phyloP scores from a whole-genome alignment of 768 basidiomycete species.

The Lentinula guzmanii region DNA sequence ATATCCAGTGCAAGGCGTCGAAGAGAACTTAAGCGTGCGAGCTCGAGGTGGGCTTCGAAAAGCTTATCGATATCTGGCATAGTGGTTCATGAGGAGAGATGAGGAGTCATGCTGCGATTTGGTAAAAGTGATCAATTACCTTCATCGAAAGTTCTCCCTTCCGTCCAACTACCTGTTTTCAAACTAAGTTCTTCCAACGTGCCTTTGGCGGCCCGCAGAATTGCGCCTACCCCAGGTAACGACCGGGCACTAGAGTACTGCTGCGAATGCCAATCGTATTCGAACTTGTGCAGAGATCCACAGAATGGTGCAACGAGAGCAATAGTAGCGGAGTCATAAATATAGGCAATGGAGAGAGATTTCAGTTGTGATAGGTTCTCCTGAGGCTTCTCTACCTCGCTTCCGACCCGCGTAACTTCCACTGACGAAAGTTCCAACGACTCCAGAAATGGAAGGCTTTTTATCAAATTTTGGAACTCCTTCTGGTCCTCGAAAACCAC shows the following conservation, averaged over 20 bases:
- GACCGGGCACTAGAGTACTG: slow-evolving; percentile 3
- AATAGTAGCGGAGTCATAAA: background rate
- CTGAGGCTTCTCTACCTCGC: background rate
- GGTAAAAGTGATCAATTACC: background rate
- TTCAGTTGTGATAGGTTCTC: background rate
- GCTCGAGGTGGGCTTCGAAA: background rate
- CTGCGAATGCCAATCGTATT: slow-evolving; percentile 4
- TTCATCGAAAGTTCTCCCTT: background rate
- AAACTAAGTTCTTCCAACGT: background rate
- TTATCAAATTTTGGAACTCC: background rate
- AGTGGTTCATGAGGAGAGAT: background rate
- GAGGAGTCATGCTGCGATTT: background rate
- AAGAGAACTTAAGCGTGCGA: background rate
- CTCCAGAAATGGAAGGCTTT: background rate
- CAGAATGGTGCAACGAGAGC: slow-evolving; percentile 2
- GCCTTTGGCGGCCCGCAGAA: background rate
- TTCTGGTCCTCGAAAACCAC: background rate
- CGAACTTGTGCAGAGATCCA: background rate
- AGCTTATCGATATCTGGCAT: background rate
- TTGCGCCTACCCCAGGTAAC: slow-evolving; percentile 3
- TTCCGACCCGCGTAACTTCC: background rate
- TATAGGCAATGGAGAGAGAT: background rate
- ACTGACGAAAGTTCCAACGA: background rate
- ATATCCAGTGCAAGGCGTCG: background rate
- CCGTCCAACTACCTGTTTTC: slow-evolving; percentile 2